Conservation (phyloP, 495 filamentous ascomycete genomes). For the Stereocaulon alpinum region DNA sequence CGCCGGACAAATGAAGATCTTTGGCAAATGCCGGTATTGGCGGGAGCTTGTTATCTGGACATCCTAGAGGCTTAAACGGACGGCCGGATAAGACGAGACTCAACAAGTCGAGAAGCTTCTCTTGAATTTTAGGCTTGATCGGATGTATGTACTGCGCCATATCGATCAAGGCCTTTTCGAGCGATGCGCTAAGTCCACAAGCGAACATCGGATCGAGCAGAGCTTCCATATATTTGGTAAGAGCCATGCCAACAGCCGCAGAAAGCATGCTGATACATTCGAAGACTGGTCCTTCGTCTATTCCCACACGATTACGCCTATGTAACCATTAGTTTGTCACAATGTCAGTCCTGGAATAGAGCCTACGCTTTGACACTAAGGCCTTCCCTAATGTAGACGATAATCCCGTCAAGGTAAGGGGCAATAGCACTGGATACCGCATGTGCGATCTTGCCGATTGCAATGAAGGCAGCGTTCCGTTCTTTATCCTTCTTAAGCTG, state of each 20-base stretch:
- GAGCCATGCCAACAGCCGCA: conserved; percentile 84
- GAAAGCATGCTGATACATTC: conserved; percentile 96
- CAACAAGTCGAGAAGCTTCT: conserved; percentile 85
- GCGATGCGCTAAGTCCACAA: conserved; percentile 81
- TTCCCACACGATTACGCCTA: conserved; percentile 55
- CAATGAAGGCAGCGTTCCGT: conserved; percentile 81
- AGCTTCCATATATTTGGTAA: conserved; percentile 97
- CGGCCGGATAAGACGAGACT: conserved; percentile 87
- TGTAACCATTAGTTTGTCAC: conserved; percentile 20
- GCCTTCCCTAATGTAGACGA: conserved; percentile 84
- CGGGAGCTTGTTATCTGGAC: conserved; percentile 58
- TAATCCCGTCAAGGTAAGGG: conserved; percentile 88
- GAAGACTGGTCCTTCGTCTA: conserved; percentile 87
- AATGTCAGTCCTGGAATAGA: conserved; percentile 20
- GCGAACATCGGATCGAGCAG: conserved; percentile 93
- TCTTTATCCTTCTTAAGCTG: conserved; percentile 96
- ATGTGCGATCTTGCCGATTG: conserved; percentile 93
- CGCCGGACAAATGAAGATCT: conserved; percentile 54
- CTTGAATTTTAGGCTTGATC: conserved; percentile 83
- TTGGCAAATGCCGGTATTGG: conserved; percentile 70
- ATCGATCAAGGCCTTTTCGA: conserved; percentile 90
- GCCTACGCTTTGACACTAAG: conserved; percentile 64
- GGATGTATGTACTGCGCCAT: conserved; percentile 99
- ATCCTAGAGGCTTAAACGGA: conserved; percentile 83
- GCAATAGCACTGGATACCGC: conserved; percentile 85